A percentile compares a stretch with the other conserved stretches of the same genome.
Conservation (phyloP, 768 basidiomycete species). For the Russula sp. region DNA sequence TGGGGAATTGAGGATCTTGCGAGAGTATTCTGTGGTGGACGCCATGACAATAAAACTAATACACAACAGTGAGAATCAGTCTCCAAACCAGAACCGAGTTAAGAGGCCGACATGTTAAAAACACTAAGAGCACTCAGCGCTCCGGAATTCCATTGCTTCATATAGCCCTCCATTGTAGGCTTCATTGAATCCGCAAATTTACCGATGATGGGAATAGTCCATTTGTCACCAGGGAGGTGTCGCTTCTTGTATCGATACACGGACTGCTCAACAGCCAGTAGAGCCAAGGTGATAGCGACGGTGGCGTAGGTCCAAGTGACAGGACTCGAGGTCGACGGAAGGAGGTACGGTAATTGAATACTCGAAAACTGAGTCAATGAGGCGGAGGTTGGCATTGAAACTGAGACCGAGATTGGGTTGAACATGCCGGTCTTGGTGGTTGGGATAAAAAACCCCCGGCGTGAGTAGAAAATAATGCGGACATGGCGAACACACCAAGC, state of each 20-base stretch:
- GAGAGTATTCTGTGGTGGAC: conserved; percentile 84
- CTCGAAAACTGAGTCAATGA: conserved; percentile 37
- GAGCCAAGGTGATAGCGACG: conserved; percentile 57
- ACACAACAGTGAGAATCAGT: neutral
- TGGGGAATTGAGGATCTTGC: conserved; percentile 96
- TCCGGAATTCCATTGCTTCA: conserved; percentile 87
- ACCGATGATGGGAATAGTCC: conserved; percentile 98
- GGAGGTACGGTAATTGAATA: conserved; percentile 44
- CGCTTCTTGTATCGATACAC: conserved; percentile 88
- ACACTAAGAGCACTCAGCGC: conserved; percentile 86
- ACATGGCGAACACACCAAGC: too few species aligned
- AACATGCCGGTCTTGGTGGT: conserved; percentile 33
- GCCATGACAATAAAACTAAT: conserved; percentile 98
- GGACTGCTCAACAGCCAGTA: conserved; percentile 82
- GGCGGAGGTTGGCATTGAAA: conserved; percentile 41
- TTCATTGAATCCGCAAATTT: conserved; percentile 90
- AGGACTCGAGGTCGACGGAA: conserved; percentile 32
- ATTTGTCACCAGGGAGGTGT: conserved; percentile 77
- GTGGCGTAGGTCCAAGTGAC: conserved; percentile 62
- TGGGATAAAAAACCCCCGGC: neutral
- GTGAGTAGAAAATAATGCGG: too few species aligned
- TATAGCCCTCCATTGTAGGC: conserved; percentile 89
- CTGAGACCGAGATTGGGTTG: conserved; percentile 31
- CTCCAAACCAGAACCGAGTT: conserved; percentile 7
- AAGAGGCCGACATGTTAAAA: conserved; percentile 77